Base-by-base conservation (phyloP, 371 early-diverging fungal genomes). In the Rhizopus sp. region DNA sequence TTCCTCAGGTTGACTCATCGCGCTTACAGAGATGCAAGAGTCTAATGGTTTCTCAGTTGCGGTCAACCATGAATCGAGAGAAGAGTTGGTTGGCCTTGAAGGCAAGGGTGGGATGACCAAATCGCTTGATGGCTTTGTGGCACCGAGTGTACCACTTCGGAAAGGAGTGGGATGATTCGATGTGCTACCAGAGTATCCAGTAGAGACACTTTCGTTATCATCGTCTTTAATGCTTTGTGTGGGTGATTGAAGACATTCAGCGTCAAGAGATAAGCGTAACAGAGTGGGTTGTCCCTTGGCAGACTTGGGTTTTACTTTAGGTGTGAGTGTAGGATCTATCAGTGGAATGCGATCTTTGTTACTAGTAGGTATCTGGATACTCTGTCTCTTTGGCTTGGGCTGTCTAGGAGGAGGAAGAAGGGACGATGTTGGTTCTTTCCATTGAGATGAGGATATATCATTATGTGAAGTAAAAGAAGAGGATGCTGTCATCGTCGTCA, bases 181-280 rank as follows among this genome's bases (percentile, higher is more conserved):
- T 6, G 31, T 46, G 13, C 35, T 48, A 37, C 48, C 35, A 44
- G 50, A 57, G 50, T 44, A 54, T 9, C 17, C 42, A 7, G 38
- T 59, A 31, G 44, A 51, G 8, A 53, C 29, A 29, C 60, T 55
- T 23, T 64, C 63, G 17, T 42, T 59, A 32, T 60, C 58, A 7
- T 57, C 32, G 37, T 38, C 10, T n/a, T 23, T 23, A 2, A 46
- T 8, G 5, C 50, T 49, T 32, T 62, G 41, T 13, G 41, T 56
- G 40, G 57, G 46, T 5, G 48, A 51, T 15, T 15, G 39, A 39
- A 54, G 38, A 37, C 67, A 60, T 13, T 75, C 76, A 4, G 70
- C 66, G 12, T 75, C 76, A 12, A 75, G 33, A 29, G 76, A 75
- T 8, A 75, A 50, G 0, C 76, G 65, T 13, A 73, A 41, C 5